A percentile compares a stretch with the other conserved stretches of the same genome.
Evolutionary conservation across 257 asterid genomes (phyloP).

Genomic region (Nicotiana attenuata): DNA sequence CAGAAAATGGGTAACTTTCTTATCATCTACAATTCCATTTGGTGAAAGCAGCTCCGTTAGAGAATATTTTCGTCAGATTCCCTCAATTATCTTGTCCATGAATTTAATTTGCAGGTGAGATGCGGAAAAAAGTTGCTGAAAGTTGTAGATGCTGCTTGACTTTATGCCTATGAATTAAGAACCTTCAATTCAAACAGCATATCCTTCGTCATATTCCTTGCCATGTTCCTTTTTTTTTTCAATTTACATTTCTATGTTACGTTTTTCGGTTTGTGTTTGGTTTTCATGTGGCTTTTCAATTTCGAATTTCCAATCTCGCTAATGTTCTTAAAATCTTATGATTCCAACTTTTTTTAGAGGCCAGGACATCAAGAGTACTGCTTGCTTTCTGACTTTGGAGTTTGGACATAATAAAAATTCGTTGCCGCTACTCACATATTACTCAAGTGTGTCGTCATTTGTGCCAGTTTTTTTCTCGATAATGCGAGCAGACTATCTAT

Average conservation of each 20-base stretch:
- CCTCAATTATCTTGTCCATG: conserved; percentile 8
- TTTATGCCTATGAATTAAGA: background rate
- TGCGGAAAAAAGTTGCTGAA: background rate
- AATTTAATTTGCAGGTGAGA: background rate
- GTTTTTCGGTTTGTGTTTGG: too few relatives aligned
- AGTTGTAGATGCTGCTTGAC: background rate
- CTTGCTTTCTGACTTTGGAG: too few relatives aligned
- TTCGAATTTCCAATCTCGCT: too few relatives aligned
- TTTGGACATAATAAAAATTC: too few relatives aligned
- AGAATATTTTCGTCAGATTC: conserved; percentile 21
- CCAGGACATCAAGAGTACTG: too few relatives aligned
- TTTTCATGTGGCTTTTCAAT: too few relatives aligned
- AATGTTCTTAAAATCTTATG: background rate
- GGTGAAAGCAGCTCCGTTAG: background rate
- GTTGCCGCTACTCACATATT: too few relatives aligned
- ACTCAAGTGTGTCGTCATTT: too few relatives aligned
- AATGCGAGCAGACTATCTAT: too few relatives aligned
- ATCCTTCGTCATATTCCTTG: conserved; percentile 24
- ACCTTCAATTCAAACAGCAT: conserved; percentile 8
- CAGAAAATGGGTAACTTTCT: conserved; percentile 12
- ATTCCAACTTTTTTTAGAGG: background rate
- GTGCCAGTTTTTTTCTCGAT: too few relatives aligned
- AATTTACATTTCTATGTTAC: background rate
- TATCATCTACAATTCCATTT: background rate
- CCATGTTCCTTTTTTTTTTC: background rate